Conservation (phyloP, 1,284 basidiomycete species). For the Malassezia restricta region DNA sequence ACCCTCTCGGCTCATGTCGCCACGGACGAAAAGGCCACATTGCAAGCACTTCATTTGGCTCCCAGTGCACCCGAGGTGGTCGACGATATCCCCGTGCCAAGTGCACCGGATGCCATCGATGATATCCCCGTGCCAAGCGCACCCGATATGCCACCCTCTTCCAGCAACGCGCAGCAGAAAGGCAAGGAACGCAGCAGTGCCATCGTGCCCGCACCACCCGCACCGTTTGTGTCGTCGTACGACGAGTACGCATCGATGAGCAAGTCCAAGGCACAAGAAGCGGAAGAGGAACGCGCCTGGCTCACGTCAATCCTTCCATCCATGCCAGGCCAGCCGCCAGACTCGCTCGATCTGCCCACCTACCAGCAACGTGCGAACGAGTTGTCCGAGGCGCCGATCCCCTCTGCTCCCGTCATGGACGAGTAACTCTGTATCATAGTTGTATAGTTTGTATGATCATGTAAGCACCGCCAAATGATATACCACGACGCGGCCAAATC, state of each 20-base stretch:
- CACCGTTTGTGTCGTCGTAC: not conserved
- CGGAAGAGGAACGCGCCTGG: not conserved
- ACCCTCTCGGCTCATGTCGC: conserved; percentile 8
- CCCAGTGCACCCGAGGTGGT: conserved; percentile 7
- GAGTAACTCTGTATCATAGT: not conserved
- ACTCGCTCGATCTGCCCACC: not conserved
- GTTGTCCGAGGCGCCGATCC: not conserved
- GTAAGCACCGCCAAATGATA: conserved; percentile 2
- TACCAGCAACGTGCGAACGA: not conserved
- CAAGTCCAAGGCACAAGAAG: conserved; percentile 5
- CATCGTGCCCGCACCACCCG: not conserved
- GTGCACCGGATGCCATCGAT: too few relatives aligned
- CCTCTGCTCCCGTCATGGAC: not conserved
- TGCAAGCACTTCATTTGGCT: not conserved
- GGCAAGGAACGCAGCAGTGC: not conserved
- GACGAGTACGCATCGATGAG: not conserved
- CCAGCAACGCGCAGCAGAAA: too few relatives aligned
- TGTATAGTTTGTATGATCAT: not conserved
- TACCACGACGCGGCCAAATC: conserved; percentile 10
- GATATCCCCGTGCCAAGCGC: too few relatives aligned
- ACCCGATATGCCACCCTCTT: too few relatives aligned
- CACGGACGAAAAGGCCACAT: conserved; percentile 11
- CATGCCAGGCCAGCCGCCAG: not conserved
- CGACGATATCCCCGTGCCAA: not conserved
- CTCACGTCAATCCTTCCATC: conserved; percentile 6